phyloP scores from a whole-genome alignment of 2,329 filamentous ascomycete genomes.

The Fusarium sp. region DNA sequence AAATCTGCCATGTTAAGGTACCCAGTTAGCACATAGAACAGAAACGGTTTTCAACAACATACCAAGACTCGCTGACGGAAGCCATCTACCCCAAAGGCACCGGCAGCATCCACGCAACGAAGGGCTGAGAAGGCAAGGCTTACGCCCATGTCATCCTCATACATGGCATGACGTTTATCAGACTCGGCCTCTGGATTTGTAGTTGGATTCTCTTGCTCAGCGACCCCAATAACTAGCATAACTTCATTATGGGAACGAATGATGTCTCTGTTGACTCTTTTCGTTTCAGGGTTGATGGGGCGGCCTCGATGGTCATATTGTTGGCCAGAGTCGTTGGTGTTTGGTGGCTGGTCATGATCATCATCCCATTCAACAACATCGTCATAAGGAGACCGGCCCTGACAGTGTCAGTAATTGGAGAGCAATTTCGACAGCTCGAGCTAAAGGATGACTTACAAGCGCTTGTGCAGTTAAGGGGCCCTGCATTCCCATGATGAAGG shows the following conservation, averaged over 20 bases:
- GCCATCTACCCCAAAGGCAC: conserved; percentile 63
- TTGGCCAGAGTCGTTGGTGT: conserved; percentile 48
- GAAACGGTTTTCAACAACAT: conserved; percentile 17
- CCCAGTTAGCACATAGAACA: conserved; percentile 9
- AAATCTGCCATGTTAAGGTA: conserved; percentile 53
- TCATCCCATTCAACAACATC: conserved; percentile 62
- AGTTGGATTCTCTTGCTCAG: conserved; percentile 62
- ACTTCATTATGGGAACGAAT: conserved; percentile 71
- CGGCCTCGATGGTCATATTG: conserved; percentile 65
- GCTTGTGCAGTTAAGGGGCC: conserved; percentile 67
- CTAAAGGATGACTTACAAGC: conserved; percentile 53
- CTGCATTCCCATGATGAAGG: conserved; percentile 60
- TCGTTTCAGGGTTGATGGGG: conserved; percentile 64
- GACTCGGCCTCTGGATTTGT: conserved; percentile 53
- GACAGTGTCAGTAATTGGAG: conserved; percentile 4
- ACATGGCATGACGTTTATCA: conserved; percentile 55
- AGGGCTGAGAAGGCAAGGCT: conserved; percentile 48
- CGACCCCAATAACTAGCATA: conserved; percentile 70
- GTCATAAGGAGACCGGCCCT: conserved; percentile 70
- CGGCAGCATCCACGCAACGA: conserved; percentile 51
- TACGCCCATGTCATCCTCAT: conserved; percentile 59
- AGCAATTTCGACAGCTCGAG: not conserved
- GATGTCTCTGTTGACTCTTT: conserved; percentile 64
- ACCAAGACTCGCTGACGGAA: conserved; percentile 65
- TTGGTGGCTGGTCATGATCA: conserved; percentile 39